A percentile compares a stretch with the other conserved stretches of the same genome.
phyloP scores from a whole-genome alignment of 805 yeast genomes.

The Saturnispora zaruensis region DNA sequence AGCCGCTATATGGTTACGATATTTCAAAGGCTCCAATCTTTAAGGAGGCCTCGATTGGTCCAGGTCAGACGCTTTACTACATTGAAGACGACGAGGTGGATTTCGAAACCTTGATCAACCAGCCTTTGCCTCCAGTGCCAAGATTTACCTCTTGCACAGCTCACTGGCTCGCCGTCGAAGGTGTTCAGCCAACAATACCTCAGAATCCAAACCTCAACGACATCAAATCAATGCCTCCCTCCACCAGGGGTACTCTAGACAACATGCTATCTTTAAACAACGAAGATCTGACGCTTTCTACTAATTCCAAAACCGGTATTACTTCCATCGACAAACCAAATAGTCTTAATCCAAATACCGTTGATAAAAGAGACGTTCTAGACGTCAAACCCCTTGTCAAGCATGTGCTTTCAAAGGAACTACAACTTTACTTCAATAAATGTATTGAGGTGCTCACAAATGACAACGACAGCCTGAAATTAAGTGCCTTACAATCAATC shows the following conservation, averaged over 20 bases:
- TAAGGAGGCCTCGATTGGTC: constrained; percentile 80
- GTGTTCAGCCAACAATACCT: constrained; percentile 95
- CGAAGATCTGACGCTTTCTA: constrained; percentile 29
- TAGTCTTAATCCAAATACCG: constrained; percentile 10
- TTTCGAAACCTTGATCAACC: constrained; percentile 86
- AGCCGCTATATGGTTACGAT: constrained; percentile 88
- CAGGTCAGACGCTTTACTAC: constrained; percentile 90
- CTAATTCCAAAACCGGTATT: constrained; percentile 24
- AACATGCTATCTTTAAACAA: constrained; percentile 47
- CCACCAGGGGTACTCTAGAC: constrained; percentile 74
- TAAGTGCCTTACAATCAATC: constrained; percentile 78
- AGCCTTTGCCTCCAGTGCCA: constrained; percentile 93
- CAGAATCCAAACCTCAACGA: constrained; percentile 87
- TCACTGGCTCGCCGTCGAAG: constrained; percentile 97
- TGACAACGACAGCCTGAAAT: constrained; percentile 44
- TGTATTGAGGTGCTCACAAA: constrained; percentile 70
- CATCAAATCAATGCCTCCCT: constrained; percentile 67
- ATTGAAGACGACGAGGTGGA: constrained; percentile 89
- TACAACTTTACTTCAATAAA: constrained; percentile 87
- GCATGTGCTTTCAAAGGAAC: constrained; percentile 89
- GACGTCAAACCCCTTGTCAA: constrained; percentile 84
- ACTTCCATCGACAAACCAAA: constrained; percentile 21
- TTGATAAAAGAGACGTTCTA: constrained; percentile 35
- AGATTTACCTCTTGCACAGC: constrained; percentile 88
- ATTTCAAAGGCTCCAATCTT: constrained; percentile 61